A percentile compares a stretch with the other conserved stretches of the same genome.
Conservation (phyloP, 768 basidiomycete species). For the Boletus reticulatus region DNA sequence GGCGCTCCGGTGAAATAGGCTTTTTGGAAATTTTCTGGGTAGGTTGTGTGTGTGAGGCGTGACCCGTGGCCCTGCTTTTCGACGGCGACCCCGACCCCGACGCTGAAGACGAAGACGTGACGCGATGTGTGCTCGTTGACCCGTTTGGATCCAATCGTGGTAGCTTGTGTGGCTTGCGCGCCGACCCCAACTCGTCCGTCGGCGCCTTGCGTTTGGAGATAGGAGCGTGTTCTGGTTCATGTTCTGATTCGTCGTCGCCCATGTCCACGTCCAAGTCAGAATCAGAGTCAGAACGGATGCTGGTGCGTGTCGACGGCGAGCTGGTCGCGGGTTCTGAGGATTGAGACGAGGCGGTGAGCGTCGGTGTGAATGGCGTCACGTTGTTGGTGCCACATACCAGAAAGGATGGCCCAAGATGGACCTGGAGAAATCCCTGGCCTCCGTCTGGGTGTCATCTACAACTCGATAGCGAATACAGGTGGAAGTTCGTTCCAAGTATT, state of each 20-base stretch:
- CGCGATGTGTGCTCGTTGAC: background rate
- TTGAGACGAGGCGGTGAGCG: background rate
- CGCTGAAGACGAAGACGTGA: background rate
- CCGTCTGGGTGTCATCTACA: too few species aligned
- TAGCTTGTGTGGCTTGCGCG: slow-evolving; percentile 16
- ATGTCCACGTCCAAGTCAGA: slow-evolving; percentile 16
- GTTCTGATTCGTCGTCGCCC: slow-evolving; percentile 21
- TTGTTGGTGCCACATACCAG: slow-evolving; percentile 18
- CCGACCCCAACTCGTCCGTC: slow-evolving; percentile 5
- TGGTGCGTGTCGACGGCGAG: slow-evolving; percentile 13
- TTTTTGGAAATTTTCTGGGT: background rate
- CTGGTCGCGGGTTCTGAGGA: slow-evolving; percentile 20
- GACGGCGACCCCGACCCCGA: too few species aligned
- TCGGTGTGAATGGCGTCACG: background rate
- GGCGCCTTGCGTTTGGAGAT: slow-evolving; percentile 28
- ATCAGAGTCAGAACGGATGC: slow-evolving; percentile 15
- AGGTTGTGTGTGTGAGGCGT: slow-evolving; percentile 6
- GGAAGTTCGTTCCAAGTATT: too few species aligned
- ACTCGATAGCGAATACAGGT: too few species aligned
- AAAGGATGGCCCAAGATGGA: slow-evolving; percentile 27
- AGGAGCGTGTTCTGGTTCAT: slow-evolving; percentile 4
- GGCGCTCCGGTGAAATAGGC: background rate
- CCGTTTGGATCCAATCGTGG: slow-evolving; percentile 17
- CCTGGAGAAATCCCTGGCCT: slow-evolving; percentile 20
- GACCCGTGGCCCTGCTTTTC: background rate